Conservation (phyloP, 1,284 basidiomycete species). For the Leccinum pachyderme region DNA sequence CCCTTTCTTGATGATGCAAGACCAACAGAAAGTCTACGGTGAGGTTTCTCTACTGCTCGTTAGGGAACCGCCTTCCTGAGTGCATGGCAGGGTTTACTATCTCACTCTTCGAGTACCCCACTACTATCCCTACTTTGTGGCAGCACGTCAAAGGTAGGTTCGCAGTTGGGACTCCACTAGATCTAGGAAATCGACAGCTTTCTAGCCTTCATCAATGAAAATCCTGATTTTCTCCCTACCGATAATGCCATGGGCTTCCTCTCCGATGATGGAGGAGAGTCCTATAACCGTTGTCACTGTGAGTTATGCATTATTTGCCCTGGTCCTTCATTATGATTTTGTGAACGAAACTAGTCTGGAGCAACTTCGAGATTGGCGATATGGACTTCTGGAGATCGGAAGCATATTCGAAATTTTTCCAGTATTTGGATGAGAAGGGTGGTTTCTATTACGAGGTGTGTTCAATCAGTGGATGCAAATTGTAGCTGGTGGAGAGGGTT, state of each 20-base stretch:
- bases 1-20: constrained; percentile 89
- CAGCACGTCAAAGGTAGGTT: constrained; percentile 60
- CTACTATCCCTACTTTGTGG: constrained; percentile 89
- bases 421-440: constrained; percentile 78
- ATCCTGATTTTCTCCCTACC: constrained; percentile 64
- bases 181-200: neutral
- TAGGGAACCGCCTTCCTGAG: neutral
- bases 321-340: neutral
- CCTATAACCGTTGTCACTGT: constrained; percentile 89
- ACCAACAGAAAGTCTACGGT: constrained; percentile 85
- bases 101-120: constrained; percentile 80
- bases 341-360: constrained; percentile 61
- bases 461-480: neutral
- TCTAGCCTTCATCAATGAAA: constrained; percentile 70
- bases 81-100: constrained; percentile 71
- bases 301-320: constrained; percentile 31
- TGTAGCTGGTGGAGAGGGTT: neutral
- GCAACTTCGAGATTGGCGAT: constrained; percentile 88
- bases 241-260: constrained; percentile 84
- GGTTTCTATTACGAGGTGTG: constrained; percentile 88
- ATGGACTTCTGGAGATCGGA: constrained; percentile 82
- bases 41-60: constrained; percentile 4
- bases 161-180: neutral
- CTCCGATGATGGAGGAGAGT: constrained; percentile 75
- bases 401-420: constrained; percentile 84